A percentile compares a stretch with the other conserved stretches of the same genome.
Conservation (phyloP, 768 basidiomycete species). For the Lactarius indigo region DNA sequence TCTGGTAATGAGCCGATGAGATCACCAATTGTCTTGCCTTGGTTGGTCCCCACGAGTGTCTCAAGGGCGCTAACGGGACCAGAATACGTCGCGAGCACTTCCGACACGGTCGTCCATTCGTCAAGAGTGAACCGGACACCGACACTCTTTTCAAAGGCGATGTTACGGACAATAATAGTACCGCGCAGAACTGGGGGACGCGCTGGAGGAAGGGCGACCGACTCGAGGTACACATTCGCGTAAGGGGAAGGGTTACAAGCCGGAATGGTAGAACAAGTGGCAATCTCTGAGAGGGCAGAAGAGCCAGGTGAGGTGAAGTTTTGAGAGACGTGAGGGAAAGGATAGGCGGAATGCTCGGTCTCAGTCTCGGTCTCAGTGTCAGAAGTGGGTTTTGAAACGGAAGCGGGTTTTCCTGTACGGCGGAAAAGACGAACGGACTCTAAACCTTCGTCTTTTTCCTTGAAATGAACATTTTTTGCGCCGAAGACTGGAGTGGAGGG, state of each 20-base stretch:
- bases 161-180: slow-evolving; percentile 77
- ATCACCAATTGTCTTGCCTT: slow-evolving; percentile 36
- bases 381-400: slow-evolving; percentile 46
- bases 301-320: slow-evolving; percentile 28
- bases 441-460: slow-evolving; percentile 54
- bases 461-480: slow-evolving; percentile 87
- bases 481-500: slow-evolving; percentile 53
- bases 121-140: slow-evolving; percentile 88
- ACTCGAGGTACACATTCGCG: slow-evolving; percentile 39
- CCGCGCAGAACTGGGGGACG: slow-evolving; percentile 54
- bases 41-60: slow-evolving; percentile 27
- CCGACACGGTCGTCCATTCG: slow-evolving; percentile 89
- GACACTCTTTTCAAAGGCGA: slow-evolving; percentile 84
- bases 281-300: slow-evolving; percentile 30
- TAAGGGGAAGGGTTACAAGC: slow-evolving; percentile 30
- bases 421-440: slow-evolving; percentile 60
- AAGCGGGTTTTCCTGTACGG: slow-evolving; percentile 67
- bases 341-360: slow-evolving; percentile 30
- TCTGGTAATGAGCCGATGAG: slow-evolving; percentile 35
- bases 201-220: slow-evolving; percentile 36
- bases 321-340: slow-evolving; percentile 25
- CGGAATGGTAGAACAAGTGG: slow-evolving; percentile 35
- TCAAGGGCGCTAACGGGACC: slow-evolving; percentile 37
- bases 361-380: slow-evolving; percentile 33
- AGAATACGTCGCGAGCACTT: slow-evolving; percentile 56